These are phyloP conservation scores for Apiosordaria backusii DNA, from an alignment of 495 filamentous ascomycete genomes.

Conservation along the genomic window DNA sequence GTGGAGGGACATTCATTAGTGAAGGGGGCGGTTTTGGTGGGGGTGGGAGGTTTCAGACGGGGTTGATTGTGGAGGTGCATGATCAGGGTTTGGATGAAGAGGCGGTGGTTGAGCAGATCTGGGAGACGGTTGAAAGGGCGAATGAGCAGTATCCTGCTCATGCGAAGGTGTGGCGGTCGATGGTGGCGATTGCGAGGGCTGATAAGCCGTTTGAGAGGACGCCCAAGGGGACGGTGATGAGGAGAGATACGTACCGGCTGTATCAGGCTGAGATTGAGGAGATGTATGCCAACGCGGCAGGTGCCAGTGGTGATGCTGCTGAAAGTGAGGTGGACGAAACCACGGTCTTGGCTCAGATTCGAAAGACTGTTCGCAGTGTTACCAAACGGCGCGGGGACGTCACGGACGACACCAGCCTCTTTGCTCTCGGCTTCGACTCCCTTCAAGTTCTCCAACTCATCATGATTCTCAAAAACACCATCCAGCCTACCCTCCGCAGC, in stretches of 20 bases:
- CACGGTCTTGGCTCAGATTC: background rate
- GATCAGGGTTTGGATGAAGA: background rate
- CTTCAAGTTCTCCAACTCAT: conserved; percentile 9
- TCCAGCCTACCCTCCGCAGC: background rate
- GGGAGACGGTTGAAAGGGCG: conserved; percentile 23
- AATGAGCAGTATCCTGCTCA: conserved; percentile 15
- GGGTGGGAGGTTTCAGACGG: conserved; percentile 42
- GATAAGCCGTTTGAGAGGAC: conserved; percentile 7
- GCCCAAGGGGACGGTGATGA: conserved; percentile 5
- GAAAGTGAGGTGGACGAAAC: background rate
- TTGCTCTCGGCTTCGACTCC: conserved; percentile 2
- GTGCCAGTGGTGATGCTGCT: background rate
- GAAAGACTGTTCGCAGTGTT: background rate
- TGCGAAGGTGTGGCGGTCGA: conserved; percentile 4
- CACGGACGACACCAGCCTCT: conserved; percentile 9
- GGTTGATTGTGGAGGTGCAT: conserved; percentile 45
- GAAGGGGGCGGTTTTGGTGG: conserved; percentile 42
- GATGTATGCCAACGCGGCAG: background rate
- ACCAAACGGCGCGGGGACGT: background rate
- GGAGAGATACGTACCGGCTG: background rate
- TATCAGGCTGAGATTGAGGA: conserved; percentile 9
- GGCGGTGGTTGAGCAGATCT: conserved; percentile 18
- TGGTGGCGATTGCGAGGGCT: background rate
- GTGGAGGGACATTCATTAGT: conserved; percentile 39
- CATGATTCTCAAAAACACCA: background rate